Percentiles rank a stretch among this genome's conserved stretches.
phyloP scores from a whole-genome alignment of 2,329 filamentous ascomycete species.

The Talaromyces sp. region DNA sequence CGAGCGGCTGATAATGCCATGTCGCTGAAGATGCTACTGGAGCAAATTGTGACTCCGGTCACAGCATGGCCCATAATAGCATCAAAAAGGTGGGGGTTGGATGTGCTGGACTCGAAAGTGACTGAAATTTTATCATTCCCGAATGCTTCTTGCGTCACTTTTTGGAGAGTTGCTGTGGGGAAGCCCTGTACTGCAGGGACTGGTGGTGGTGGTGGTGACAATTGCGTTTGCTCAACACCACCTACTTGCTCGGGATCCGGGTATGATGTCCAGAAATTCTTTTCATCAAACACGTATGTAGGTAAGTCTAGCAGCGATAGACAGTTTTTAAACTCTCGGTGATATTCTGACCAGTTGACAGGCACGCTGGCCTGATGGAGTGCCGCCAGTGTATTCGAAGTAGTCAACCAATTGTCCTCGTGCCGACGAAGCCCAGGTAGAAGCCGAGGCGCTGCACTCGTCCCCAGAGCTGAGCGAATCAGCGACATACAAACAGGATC shows the following conservation, averaged over 20 bases:
- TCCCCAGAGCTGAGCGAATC: background rate
- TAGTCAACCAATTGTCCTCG: background rate
- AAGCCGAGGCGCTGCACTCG: background rate
- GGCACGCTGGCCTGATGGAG: background rate
- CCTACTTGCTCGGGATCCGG: background rate
- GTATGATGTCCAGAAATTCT: slow-evolving; percentile 21
- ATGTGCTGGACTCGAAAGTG: slow-evolving; percentile 28
- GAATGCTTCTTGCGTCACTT: background rate
- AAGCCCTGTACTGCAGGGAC: background rate
- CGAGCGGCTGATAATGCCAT: slow-evolving; percentile 2
- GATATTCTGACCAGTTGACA: slow-evolving; percentile 65
- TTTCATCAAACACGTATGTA: slow-evolving; percentile 19
- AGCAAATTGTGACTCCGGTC: background rate
- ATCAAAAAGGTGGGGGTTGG: slow-evolving; percentile 24
- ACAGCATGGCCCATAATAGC: slow-evolving; percentile 32
- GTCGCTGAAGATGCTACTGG: slow-evolving; percentile 2
- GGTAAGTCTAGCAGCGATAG: slow-evolving; percentile 18
- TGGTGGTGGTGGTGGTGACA: background rate
- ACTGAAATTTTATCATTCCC: slow-evolving; percentile 14
- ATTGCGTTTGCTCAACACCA: background rate
- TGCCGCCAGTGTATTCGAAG: background rate
- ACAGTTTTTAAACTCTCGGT: slow-evolving; percentile 45
- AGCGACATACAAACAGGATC: slow-evolving; percentile 35
- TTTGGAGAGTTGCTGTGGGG: slow-evolving; percentile 1
- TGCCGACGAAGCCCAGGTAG: background rate